Evolutionary conservation across 2,329 filamentous ascomycete species (phyloP).

Genomic region (Sporothrix protearum): DNA sequence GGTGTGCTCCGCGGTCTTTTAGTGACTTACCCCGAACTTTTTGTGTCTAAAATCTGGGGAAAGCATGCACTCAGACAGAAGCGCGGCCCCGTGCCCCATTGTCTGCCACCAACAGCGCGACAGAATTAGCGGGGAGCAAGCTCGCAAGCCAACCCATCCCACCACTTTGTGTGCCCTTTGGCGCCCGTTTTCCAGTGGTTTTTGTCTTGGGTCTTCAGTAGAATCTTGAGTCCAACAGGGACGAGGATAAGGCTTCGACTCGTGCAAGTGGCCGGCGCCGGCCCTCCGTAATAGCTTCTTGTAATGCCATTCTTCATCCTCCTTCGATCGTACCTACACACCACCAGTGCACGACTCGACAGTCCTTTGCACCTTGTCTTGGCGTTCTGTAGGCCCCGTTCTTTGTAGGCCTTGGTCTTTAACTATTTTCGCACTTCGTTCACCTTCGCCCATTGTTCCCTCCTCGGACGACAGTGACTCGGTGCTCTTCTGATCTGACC

Average conservation of each 20-base stretch:
- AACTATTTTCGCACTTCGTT: background rate
- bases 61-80: background rate
- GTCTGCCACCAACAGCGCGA: background rate
- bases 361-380: background rate
- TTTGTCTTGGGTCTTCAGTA: background rate
- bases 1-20: background rate
- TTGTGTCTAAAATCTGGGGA: background rate
- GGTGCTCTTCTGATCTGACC: background rate
- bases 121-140: background rate
- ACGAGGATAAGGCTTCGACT: slow-evolving; percentile 1
- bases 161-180: background rate
- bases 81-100: background rate
- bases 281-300: slow-evolving; percentile 13
- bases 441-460: background rate
- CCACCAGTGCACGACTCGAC: background rate
- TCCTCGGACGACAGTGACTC: background rate
- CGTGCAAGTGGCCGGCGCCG: background rate
- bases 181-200: background rate
- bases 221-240: too few species aligned
- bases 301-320: background rate
- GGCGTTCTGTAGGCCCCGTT: background rate
- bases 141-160: too few species aligned
- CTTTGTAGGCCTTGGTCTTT: background rate
- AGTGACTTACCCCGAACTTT: background rate
- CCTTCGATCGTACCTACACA: background rate